Evolutionary conservation across 2,329 filamentous ascomycete genomes (phyloP).

Genomic region (Ceratocystis ficicola): DNA sequence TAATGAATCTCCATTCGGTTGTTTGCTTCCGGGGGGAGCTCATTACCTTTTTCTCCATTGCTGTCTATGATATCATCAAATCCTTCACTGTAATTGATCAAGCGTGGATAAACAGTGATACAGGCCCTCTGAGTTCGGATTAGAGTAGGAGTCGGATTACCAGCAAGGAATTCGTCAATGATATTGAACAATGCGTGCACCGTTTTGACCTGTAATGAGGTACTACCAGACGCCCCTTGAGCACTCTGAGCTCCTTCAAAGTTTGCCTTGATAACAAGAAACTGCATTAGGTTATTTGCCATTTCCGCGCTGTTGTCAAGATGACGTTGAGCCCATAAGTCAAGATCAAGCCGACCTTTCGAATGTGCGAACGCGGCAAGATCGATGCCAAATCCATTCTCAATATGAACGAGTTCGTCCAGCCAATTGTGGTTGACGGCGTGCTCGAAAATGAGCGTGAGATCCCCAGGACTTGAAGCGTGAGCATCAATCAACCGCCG

Average conservation of each 20-base stretch:
- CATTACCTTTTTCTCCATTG: conserved; percentile 72
- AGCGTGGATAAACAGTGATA: conserved; percentile 79
- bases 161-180: conserved; percentile 56
- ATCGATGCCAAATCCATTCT: conserved; percentile 77
- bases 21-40: conserved; percentile 65
- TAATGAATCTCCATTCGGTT: conserved; percentile 94
- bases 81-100: conserved; percentile 93
- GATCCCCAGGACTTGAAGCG: conserved; percentile 51
- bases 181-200: conserved; percentile 70
- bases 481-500: conserved; percentile 71
- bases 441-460: conserved; percentile 43
- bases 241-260: conserved; percentile 42
- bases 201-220: conserved; percentile 72
- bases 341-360: conserved; percentile 64
- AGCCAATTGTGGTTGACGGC: conserved; percentile 75
- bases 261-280: conserved; percentile 71
- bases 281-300: conserved; percentile 60
- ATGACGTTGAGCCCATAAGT: conserved; percentile 66
- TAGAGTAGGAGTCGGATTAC: conserved; percentile 51
- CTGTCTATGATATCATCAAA: conserved; percentile 83
- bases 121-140: conserved; percentile 74
- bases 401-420: conserved; percentile 63
- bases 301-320: conserved; percentile 55
- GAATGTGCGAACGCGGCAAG: conserved; percentile 76
- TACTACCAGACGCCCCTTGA: conserved; percentile 35